Conservation (phyloP, 1,284 basidiomycete species). For the Singerocomus inundabilis region DNA sequence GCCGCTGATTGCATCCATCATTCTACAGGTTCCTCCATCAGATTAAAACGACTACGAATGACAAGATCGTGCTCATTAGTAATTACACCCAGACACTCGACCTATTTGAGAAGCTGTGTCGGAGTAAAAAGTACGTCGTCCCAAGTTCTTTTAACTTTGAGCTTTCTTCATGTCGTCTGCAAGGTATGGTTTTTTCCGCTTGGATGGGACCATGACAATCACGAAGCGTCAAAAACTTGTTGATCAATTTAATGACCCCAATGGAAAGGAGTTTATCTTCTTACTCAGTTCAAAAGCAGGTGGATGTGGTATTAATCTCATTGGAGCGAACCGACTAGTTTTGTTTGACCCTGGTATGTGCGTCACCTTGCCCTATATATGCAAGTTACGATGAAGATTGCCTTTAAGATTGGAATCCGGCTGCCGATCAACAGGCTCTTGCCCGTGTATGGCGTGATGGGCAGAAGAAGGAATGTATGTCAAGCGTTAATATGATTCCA, state of each 20-base stretch:
- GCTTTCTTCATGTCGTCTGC: constrained; percentile 3
- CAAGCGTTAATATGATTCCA: background rate
- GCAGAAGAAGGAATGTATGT: constrained; percentile 96
- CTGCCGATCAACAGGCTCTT: constrained; percentile 96
- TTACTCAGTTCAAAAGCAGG: constrained; percentile 96
- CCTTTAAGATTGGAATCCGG: constrained; percentile 91
- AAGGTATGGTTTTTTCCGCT: constrained; percentile 90
- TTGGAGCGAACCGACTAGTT: constrained; percentile 94
- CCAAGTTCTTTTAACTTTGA: background rate
- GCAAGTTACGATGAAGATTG: background rate
- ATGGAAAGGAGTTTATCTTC: constrained; percentile 94
- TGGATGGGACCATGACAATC: constrained; percentile 94
- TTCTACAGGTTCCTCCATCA: constrained; percentile 77
- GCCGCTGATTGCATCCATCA: background rate
- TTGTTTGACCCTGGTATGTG: constrained; percentile 88
- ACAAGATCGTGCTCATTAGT: constrained; percentile 98
- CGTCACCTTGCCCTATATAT: background rate
- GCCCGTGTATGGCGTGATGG: constrained; percentile 99
- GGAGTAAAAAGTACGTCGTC: constrained; percentile 69
- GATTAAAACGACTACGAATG: constrained; percentile 77
- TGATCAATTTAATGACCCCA: constrained; percentile 96
- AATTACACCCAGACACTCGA: constrained; percentile 99
- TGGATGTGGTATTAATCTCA: constrained; percentile 97
- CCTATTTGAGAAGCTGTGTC: constrained; percentile 86
- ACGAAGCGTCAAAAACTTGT: constrained; percentile 97